These are phyloP conservation scores for Ensete glaucum DNA, from an alignment of 176 grass and related monocot species.

Conservation along the genomic window DNA sequence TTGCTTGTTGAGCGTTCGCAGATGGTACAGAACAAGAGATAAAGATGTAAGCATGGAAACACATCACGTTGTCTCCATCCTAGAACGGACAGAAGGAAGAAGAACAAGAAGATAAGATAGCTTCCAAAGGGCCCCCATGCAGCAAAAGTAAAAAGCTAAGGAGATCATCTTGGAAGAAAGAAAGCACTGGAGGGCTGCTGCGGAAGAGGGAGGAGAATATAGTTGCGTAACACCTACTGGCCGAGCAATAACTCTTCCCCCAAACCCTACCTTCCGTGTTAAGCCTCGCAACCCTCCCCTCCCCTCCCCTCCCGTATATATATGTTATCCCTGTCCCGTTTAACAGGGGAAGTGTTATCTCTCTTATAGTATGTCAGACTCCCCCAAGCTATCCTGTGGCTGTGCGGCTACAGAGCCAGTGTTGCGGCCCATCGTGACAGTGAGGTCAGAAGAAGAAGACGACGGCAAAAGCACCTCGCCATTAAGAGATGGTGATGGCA, in stretches of 20 bases:
- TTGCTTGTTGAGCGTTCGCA: too few species aligned
- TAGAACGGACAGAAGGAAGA: neutral
- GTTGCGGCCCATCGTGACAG: constrained; percentile 9
- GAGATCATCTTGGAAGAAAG: constrained; percentile 23
- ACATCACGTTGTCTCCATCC: neutral
- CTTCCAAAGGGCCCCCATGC: constrained; percentile 3
- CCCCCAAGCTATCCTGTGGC: neutral
- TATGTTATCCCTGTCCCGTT: neutral
- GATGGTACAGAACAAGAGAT: neutral
- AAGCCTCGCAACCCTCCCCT: neutral
- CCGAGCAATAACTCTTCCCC: neutral
- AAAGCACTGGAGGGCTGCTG: neutral
- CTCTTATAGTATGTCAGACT: neutral
- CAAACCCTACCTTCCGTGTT: neutral
- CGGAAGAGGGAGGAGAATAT: neutral
- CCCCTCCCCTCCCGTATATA: neutral
- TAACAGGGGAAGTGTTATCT: neutral
- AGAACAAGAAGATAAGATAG: constrained; percentile 4
- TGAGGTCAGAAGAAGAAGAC: neutral
- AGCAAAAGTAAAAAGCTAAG: constrained; percentile 8
- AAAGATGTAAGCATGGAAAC: neutral
- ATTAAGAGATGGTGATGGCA: neutral
- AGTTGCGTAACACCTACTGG: neutral
- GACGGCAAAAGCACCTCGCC: neutral
- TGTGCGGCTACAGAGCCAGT: neutral